Percentiles rank a stretch among this genome's conserved stretches.
phyloP scores from a whole-genome alignment of 805 yeast species.

The Ogataea corticis region DNA sequence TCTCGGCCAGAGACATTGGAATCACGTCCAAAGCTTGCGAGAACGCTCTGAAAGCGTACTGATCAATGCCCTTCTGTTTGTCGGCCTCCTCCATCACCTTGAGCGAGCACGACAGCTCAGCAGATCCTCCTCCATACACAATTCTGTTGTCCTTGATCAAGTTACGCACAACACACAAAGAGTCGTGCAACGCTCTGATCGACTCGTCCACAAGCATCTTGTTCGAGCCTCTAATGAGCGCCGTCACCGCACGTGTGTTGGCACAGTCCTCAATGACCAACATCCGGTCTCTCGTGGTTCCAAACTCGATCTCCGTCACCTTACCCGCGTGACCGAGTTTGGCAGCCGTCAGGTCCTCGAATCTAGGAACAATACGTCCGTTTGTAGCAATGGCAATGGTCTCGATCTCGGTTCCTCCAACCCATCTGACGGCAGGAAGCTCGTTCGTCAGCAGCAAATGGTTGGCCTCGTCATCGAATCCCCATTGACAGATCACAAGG shows the following conservation, averaged over 20 bases:
- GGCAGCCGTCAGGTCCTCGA: slow-evolving; percentile 80
- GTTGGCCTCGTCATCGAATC: slow-evolving; percentile 98
- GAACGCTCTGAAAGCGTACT: slow-evolving; percentile 96
- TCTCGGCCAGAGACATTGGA: slow-evolving; percentile 95
- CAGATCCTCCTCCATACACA: slow-evolving; percentile 99
- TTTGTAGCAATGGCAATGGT: slow-evolving; percentile 95
- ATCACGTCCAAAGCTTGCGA: slow-evolving; percentile 86
- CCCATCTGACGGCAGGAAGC: slow-evolving; percentile 98
- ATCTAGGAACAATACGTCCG: slow-evolving; percentile 95
- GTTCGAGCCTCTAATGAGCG: slow-evolving; percentile 92
- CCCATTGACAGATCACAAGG: slow-evolving; percentile 98
- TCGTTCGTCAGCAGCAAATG: slow-evolving; percentile 85
- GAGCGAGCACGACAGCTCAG: slow-evolving; percentile 90
- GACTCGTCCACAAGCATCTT: slow-evolving; percentile 98
- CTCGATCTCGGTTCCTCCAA: slow-evolving; percentile 96
- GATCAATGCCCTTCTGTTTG: slow-evolving; percentile 91
- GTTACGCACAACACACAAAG: slow-evolving; percentile 96
- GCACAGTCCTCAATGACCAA: slow-evolving; percentile 88
- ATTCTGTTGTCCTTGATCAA: slow-evolving; percentile 87
- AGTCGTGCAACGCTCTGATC: slow-evolving; percentile 92
- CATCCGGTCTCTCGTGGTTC: slow-evolving; percentile 97
- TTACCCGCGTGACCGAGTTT: slow-evolving; percentile 88
- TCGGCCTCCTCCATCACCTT: slow-evolving; percentile 92
- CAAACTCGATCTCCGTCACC: slow-evolving; percentile 87
- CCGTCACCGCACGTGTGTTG: slow-evolving; percentile 85